These are phyloP conservation scores for Claviceps maximensis DNA, from an alignment of 2,329 filamentous ascomycete genomes.

Conservation along the genomic window DNA sequence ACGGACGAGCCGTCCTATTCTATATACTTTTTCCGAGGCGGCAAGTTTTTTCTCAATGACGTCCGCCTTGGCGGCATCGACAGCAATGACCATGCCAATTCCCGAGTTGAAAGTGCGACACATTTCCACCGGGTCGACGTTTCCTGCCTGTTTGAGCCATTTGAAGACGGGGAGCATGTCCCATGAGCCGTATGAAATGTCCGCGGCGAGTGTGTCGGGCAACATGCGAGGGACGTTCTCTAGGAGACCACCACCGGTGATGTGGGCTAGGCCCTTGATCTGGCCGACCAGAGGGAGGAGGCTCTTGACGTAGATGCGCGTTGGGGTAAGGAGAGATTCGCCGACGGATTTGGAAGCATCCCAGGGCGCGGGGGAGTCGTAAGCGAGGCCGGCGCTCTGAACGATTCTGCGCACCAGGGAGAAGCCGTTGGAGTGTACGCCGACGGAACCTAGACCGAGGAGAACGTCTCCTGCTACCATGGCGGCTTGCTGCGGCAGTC, in stretches of 20 bases:
- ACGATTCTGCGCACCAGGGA: constrained; percentile 90
- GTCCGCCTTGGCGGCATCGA: constrained; percentile 50
- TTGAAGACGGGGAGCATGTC: constrained; percentile 63
- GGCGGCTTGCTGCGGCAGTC: constrained; percentile 60
- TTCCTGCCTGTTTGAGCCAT: constrained; percentile 68
- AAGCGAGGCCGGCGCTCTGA: constrained; percentile 56
- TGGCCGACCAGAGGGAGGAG: constrained; percentile 55
- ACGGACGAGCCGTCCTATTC: constrained; percentile 57
- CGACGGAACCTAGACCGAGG: constrained; percentile 71
- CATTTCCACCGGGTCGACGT: constrained; percentile 67
- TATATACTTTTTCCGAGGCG: constrained; percentile 59
- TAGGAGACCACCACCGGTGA: constrained; percentile 83
- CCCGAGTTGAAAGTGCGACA: constrained; percentile 90
- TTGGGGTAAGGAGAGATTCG: constrained; percentile 71
- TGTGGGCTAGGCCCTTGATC: constrained; percentile 89
- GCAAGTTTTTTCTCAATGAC: constrained; percentile 47
- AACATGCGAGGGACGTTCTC: constrained; percentile 96
- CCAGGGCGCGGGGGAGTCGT: constrained; percentile 68
- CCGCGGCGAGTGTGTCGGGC: constrained; percentile 61
- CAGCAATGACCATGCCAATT: constrained; percentile 84
- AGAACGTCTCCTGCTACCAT: constrained; percentile 80
- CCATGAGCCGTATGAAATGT: constrained; percentile 70
- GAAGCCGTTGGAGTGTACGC: constrained; percentile 93
- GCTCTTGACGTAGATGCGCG: constrained; percentile 82
- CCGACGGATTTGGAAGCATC: constrained; percentile 50